phyloP scores from a whole-genome alignment of 768 basidiomycete genomes.

The Lyophyllum shimeji region DNA sequence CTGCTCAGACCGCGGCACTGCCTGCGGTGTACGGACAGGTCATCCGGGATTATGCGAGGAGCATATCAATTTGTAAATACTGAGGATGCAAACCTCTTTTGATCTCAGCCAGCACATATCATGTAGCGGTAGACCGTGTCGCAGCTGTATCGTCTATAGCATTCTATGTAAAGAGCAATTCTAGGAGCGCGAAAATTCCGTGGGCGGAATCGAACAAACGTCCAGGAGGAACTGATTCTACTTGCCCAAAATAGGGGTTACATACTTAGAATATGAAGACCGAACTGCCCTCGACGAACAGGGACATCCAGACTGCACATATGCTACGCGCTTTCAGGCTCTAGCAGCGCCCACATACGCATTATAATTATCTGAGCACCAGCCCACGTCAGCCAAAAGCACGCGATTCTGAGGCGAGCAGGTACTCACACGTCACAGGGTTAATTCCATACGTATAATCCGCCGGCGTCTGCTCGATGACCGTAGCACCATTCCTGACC shows the following conservation, averaged over 20 bases:
- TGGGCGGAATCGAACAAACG: too few species aligned
- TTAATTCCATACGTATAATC: constrained; percentile 40
- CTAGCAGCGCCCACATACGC: constrained; percentile 54
- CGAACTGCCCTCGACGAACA: too few species aligned
- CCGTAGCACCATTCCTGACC: constrained; percentile 45
- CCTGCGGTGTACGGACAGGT: constrained; percentile 28
- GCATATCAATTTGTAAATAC: constrained; percentile 2
- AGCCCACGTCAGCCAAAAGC: not conserved
- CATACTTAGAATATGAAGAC: too few species aligned
- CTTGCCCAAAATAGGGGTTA: too few species aligned
- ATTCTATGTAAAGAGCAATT: not conserved
- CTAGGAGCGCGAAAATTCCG: not conserved
- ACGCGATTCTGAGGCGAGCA: constrained; percentile 5
- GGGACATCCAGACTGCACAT: too few species aligned
- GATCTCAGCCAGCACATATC: not conserved
- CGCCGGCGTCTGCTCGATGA: constrained; percentile 47
- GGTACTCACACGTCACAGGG: constrained; percentile 33
- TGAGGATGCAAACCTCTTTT: not conserved
- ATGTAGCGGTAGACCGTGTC: not conserved
- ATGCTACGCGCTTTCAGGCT: constrained; percentile 18
- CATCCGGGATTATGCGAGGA: constrained; percentile 17
- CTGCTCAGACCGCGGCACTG: constrained; percentile 25
- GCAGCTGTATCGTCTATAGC: not conserved
- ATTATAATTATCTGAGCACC: constrained; percentile 57
- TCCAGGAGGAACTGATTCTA: too few species aligned